A percentile compares a stretch with the other conserved stretches of the same genome.
Conservation (phyloP, 2,329 filamentous ascomycete genomes). For the Podosphaera xanthii region DNA sequence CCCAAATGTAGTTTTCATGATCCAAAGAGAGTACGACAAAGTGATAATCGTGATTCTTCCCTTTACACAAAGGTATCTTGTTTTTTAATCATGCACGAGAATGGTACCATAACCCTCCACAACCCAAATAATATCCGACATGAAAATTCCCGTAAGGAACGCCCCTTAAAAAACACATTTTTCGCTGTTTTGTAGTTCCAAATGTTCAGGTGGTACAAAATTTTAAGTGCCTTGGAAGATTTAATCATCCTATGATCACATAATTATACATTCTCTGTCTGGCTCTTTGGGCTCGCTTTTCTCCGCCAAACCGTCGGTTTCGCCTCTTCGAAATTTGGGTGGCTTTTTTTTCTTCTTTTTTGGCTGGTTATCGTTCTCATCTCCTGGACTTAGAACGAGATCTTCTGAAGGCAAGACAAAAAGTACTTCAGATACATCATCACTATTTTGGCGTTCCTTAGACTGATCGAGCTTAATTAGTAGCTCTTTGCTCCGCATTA, state of each 20-base stretch:
- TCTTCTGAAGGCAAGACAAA: slow-evolving; percentile 5
- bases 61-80: no score
- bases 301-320: slow-evolving; percentile 6
- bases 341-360: slow-evolving; percentile 11
- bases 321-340: slow-evolving; percentile 11
- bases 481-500: slow-evolving; percentile 14
- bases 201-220: background rate
- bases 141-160: no score
- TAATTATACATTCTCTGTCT: slow-evolving; percentile 26
- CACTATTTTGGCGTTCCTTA: slow-evolving; percentile 4
- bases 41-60: no score
- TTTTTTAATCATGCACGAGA: no score
- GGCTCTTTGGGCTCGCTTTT: slow-evolving; percentile 16
- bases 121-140: no score
- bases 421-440: slow-evolving; percentile 4
- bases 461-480: slow-evolving; percentile 8
- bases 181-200: background rate
- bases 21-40: no score
- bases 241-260: slow-evolving; percentile 16
- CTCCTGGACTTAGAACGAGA: slow-evolving; percentile 2
- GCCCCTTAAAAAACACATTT: background rate
- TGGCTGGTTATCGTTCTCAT: slow-evolving; percentile 3
- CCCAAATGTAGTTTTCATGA: no score
- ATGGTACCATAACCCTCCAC: no score
- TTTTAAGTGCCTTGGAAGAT: background rate